These are phyloP conservation scores for Phytophthora kernoviae DNA, from an alignment of 352 stramenopile species.

Conservation along the genomic window DNA sequence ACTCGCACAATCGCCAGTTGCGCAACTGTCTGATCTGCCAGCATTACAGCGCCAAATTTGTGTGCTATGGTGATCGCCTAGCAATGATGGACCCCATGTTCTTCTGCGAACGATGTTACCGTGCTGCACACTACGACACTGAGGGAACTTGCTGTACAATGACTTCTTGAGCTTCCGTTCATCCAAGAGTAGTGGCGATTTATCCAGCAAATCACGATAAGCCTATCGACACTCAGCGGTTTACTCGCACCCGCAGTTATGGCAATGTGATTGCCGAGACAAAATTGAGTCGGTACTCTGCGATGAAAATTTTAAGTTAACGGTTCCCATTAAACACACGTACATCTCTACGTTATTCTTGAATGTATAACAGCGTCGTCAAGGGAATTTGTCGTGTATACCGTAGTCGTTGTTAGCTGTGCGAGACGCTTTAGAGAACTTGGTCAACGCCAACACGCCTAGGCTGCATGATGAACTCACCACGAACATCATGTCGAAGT, in stretches of 20 bases:
- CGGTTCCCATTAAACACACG: slow-evolving; percentile 1
- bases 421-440: slow-evolving; percentile 82
- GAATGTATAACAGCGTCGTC: slow-evolving; percentile 13
- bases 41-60: slow-evolving; percentile 78
- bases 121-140: slow-evolving; percentile 60
- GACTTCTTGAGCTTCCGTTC: slow-evolving; percentile 79
- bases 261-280: slow-evolving; percentile 11
- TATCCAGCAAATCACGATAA: too few species aligned
- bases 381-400: slow-evolving; percentile 81
- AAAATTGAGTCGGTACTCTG: slow-evolving; percentile 1
- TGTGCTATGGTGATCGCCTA: slow-evolving; percentile 79
- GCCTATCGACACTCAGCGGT: too few species aligned
- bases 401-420: slow-evolving; percentile 77
- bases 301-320: slow-evolving; percentile 27
- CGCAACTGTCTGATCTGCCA: slow-evolving; percentile 77
- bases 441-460: slow-evolving; percentile 59
- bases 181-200: slow-evolving; percentile 66
- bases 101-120: slow-evolving; percentile 79
- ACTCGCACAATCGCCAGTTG: slow-evolving; percentile 45
- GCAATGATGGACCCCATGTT: slow-evolving; percentile 76
- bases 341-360: slow-evolving; percentile 10
- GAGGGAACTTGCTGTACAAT: slow-evolving; percentile 59
- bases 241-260: too few species aligned
- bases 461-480: slow-evolving; percentile 74
- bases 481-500: slow-evolving; percentile 88